Evolutionary conservation across 768 basidiomycete genomes (phyloP).

Genomic region (Tubosaeta sp.): DNA sequence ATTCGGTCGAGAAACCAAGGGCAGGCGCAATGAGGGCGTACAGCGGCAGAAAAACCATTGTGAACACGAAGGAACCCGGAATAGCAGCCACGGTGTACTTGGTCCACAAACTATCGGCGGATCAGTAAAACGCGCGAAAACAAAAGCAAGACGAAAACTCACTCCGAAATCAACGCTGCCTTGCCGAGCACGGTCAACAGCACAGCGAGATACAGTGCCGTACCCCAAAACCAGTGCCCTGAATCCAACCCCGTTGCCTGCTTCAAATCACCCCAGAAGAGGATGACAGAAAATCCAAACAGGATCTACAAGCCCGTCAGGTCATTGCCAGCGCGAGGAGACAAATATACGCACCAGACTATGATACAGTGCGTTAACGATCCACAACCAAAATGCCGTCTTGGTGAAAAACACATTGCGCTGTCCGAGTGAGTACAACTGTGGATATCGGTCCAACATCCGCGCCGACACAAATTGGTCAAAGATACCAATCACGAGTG

Average conservation of each 20-base stretch:
- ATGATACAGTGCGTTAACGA: constrained; percentile 85
- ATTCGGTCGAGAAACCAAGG: constrained; percentile 87
- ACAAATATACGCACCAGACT: constrained; percentile 57
- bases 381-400: constrained; percentile 90
- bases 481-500: constrained; percentile 95
- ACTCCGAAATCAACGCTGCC: constrained; percentile 97
- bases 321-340: not conserved
- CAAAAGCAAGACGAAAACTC: constrained; percentile 28
- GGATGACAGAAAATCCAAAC: constrained; percentile 80
- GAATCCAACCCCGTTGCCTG: constrained; percentile 75
- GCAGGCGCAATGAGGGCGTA: constrained; percentile 85
- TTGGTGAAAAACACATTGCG: constrained; percentile 90
- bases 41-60: constrained; percentile 92
- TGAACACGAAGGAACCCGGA: constrained; percentile 93
- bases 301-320: constrained; percentile 52
- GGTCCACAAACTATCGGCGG: constrained; percentile 80
- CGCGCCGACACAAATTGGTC: constrained; percentile 98
- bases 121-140: not conserved
- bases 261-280: constrained; percentile 93
- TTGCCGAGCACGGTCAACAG: constrained; percentile 95
- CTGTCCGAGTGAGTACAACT: constrained; percentile 92
- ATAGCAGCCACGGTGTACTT: constrained; percentile 99
- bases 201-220: constrained; percentile 89
- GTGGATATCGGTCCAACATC: constrained; percentile 94
- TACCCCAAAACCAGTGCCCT: constrained; percentile 99